These are phyloP conservation scores for Gautieria morchelliformis DNA, from an alignment of 768 basidiomycete species.

Conservation along the genomic window DNA sequence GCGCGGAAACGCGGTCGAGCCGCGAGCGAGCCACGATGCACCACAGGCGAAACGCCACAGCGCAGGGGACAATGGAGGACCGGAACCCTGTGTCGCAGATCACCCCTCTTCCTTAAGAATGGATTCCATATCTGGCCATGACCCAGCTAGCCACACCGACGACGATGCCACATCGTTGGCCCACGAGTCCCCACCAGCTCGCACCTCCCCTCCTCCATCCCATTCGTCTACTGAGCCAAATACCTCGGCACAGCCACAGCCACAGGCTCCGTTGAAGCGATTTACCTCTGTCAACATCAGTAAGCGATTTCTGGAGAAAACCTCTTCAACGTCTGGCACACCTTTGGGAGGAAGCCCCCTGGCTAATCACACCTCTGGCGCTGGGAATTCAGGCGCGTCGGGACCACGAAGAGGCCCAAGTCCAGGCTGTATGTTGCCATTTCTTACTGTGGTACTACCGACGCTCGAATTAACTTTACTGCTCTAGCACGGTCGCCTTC, in stretches of 20 bases:
- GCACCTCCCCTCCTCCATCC: background rate
- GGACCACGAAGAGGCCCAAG: slow-evolving; percentile 25
- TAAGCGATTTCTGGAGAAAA: slow-evolving; percentile 95
- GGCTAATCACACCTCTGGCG: slow-evolving; percentile 34
- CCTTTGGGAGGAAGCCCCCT: slow-evolving; percentile 30
- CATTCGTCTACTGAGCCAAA: background rate
- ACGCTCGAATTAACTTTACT: slow-evolving; percentile 12
- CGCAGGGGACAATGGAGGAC: background rate
- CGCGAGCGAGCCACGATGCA: background rate
- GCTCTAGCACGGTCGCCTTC: slow-evolving; percentile 40
- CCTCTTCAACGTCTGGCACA: slow-evolving; percentile 43
- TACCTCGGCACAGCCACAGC: background rate
- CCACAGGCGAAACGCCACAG: background rate
- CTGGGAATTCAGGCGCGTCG: slow-evolving; percentile 20
- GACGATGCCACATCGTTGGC: background rate
- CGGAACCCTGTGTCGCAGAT: background rate
- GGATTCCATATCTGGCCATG: background rate
- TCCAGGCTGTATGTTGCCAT: slow-evolving; percentile 32
- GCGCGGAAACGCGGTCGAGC: background rate
- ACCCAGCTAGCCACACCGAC: background rate
- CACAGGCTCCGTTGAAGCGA: slow-evolving; percentile 52
- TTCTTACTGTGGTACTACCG: background rate
- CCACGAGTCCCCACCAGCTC: background rate
- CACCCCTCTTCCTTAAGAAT: background rate
- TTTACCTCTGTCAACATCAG: slow-evolving; percentile 89